phyloP scores from a whole-genome alignment of 352 stramenopile species.

The Phytophthora pluvialis region DNA sequence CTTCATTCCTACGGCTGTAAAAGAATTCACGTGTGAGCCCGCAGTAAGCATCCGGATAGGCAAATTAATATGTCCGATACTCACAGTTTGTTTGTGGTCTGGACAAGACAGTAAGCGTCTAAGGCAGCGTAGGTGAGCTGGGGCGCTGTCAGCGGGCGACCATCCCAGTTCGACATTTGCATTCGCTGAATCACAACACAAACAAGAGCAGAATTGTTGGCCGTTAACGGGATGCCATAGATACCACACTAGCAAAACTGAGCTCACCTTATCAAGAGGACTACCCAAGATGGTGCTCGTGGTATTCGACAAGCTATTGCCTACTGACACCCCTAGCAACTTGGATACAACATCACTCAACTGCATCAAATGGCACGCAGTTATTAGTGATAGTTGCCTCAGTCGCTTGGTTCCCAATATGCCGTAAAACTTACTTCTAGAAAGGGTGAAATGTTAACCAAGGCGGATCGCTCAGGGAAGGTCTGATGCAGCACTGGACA shows the following conservation, averaged over 20 bases:
- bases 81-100: slow-evolving; percentile 62
- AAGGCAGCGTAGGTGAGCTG: slow-evolving; percentile 71
- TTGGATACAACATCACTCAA: slow-evolving; percentile 49
- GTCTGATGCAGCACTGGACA: slow-evolving; percentile 68
- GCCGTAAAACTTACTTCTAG: slow-evolving; percentile 41
- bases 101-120: slow-evolving; percentile 65
- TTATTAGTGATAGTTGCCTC: neutral
- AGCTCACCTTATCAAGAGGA: slow-evolving; percentile 64
- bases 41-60: neutral
- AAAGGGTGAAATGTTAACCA: slow-evolving; percentile 50
- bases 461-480: slow-evolving; percentile 56
- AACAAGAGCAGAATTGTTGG: neutral
- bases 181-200: slow-evolving; percentile 46
- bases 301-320: slow-evolving; percentile 68
- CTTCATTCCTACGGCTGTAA: slow-evolving; percentile 14
- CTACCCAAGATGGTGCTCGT: slow-evolving; percentile 52
- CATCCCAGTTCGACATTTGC: slow-evolving; percentile 78
- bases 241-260: neutral
- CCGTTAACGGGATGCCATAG: neutral
- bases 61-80: slow-evolving; percentile 2
- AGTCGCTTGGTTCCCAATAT: neutral
- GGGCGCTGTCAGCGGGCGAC: slow-evolving; percentile 50
- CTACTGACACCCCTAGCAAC: slow-evolving; percentile 39
- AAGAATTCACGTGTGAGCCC: slow-evolving; percentile 1
- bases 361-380: slow-evolving; percentile 18